Percentiles rank a stretch among this genome's conserved stretches.
These are phyloP conservation scores for Kwoniella sp. DNA, from an alignment of 768 basidiomycete species.

Conservation along the genomic window DNA sequence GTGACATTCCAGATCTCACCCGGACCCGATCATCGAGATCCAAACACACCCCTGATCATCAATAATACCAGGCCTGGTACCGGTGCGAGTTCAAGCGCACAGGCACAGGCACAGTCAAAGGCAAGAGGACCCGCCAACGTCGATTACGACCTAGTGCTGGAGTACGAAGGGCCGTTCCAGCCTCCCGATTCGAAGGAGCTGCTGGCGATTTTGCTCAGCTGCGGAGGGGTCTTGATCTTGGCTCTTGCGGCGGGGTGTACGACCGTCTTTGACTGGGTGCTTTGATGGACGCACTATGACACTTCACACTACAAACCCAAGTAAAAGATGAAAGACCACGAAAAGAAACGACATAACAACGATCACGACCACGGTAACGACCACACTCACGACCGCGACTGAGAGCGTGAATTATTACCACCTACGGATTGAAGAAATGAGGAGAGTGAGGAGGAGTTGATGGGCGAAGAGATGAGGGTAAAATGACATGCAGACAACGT, in stretches of 20 bases:
- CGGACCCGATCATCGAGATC: too few relatives aligned
- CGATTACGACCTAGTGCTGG: slow-evolving; percentile 4
- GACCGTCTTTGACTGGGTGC: slow-evolving; percentile 51
- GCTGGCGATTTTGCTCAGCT: slow-evolving; percentile 31
- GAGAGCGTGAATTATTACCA: too few relatives aligned
- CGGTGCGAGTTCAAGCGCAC: too few relatives aligned
- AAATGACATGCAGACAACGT: too few relatives aligned
- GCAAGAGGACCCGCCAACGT: background rate
- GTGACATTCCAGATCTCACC: background rate
- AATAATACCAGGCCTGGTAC: too few relatives aligned
- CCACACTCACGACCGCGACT: too few relatives aligned
- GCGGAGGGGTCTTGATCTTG: slow-evolving; percentile 33
- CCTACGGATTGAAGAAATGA: too few relatives aligned
- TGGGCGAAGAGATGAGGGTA: too few relatives aligned
- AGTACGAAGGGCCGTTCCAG: slow-evolving; percentile 42
- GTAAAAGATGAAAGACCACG: background rate
- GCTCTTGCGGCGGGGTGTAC: slow-evolving; percentile 46
- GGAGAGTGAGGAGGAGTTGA: too few relatives aligned
- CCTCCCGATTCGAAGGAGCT: slow-evolving; percentile 38
- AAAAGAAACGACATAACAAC: background rate
- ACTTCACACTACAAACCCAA: background rate
- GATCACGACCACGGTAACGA: too few relatives aligned
- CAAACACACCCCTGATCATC: too few relatives aligned
- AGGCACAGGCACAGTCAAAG: background rate
- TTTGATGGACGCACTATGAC: slow-evolving; percentile 14